Percentiles rank a stretch among this genome's conserved stretches.
Evolutionary conservation across 2,329 filamentous ascomycete genomes (phyloP).

Genomic region (Arthrobotrys megalospora): DNA sequence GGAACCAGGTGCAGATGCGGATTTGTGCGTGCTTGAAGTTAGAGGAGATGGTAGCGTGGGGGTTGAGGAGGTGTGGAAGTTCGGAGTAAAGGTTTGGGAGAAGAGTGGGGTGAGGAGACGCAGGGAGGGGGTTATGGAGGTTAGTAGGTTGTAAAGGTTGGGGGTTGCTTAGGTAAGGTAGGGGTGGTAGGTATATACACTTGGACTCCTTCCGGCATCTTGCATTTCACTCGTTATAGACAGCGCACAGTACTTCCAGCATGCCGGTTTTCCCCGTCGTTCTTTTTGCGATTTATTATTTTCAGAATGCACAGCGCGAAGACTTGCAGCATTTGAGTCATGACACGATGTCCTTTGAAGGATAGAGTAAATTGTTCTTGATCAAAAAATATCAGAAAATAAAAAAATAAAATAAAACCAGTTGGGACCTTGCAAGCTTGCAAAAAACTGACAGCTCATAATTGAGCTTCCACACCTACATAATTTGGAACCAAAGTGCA

Average conservation of each 20-base stretch:
- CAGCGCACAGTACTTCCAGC: constrained; percentile 6
- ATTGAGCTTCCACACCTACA: constrained; percentile 1
- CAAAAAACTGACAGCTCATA: constrained; percentile 14
- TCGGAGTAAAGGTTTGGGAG: constrained; percentile 53
- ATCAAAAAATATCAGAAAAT: neutral
- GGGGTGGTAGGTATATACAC: constrained; percentile 3
- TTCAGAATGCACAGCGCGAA: constrained; percentile 1
- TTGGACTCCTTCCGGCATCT: constrained; percentile 1
- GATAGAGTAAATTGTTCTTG: neutral
- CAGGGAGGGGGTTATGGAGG: constrained; percentile 42
- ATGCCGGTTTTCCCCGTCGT: constrained; percentile 3
- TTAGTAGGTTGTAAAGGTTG: constrained; percentile 37
- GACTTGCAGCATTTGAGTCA: constrained; percentile 5
- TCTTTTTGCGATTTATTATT: neutral
- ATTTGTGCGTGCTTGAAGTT: constrained; percentile 51
- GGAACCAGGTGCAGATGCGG: constrained; percentile 49
- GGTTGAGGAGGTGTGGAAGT: constrained; percentile 59
- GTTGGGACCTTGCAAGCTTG: neutral
- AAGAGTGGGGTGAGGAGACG: constrained; percentile 16
- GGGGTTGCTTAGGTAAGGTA: neutral
- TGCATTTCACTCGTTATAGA: constrained; percentile 22
- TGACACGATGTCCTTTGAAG: neutral
- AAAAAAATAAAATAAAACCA: neutral
- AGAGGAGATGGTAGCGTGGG: constrained; percentile 42
- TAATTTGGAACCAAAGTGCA: constrained; percentile 1